Evolutionary conservation across 805 yeast genomes (phyloP).

Genomic region (Debaryomyces maramus): DNA sequence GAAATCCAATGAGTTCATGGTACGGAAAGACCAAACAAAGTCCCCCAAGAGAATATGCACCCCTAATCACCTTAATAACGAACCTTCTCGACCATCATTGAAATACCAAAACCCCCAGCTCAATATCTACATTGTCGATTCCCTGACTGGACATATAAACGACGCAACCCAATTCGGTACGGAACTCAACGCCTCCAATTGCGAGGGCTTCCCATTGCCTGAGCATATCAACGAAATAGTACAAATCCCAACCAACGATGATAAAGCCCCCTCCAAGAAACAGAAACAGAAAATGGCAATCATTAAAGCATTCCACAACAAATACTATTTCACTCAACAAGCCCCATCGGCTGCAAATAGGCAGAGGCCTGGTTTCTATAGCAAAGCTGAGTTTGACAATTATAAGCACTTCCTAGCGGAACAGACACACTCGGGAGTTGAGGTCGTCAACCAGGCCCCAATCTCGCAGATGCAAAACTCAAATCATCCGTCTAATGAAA

Average conservation of each 20-base stretch:
- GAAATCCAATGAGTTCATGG: constrained; percentile 1
- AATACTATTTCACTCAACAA: constrained; percentile 5
- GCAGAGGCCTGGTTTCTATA: constrained; percentile 29
- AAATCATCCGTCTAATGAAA: neutral
- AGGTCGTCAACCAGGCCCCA: constrained; percentile 17
- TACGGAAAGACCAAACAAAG: constrained; percentile 4
- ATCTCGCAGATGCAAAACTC: neutral
- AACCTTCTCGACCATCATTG: constrained; percentile 34
- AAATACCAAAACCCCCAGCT: constrained; percentile 17
- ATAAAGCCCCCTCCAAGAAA: constrained; percentile 12
- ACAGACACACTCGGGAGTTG: constrained; percentile 19
- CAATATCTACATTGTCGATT: constrained; percentile 54
- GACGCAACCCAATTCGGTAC: constrained; percentile 73
- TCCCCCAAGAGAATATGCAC: constrained; percentile 46
- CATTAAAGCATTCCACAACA: constrained; percentile 33
- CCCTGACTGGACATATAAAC: constrained; percentile 57
- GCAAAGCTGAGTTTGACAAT: constrained; percentile 26
- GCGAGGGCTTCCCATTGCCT: constrained; percentile 64
- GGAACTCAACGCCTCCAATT: constrained; percentile 60
- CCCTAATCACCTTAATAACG: constrained; percentile 34
- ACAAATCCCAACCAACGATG: constrained; percentile 53
- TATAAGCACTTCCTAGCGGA: constrained; percentile 13
- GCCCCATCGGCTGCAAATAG: neutral
- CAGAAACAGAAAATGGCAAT: constrained; percentile 39
- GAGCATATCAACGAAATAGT: constrained; percentile 57